Evolutionary conservation across 2,329 filamentous ascomycete genomes (phyloP).

Genomic region (Fusarium nygamai): DNA sequence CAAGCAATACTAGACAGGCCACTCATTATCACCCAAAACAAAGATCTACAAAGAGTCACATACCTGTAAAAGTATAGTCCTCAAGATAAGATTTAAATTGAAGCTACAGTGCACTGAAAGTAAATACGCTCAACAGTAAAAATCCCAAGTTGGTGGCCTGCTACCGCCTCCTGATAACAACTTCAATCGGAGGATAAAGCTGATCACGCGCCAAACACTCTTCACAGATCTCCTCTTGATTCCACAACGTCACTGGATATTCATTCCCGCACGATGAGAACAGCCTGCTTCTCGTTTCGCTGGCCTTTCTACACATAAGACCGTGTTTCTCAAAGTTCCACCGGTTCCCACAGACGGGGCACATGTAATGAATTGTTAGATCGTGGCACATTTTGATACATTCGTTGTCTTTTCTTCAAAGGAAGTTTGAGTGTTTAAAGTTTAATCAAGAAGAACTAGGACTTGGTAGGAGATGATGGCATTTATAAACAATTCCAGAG

Average conservation of each 20-base stretch:
- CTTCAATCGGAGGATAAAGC: background rate
- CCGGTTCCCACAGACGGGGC: background rate
- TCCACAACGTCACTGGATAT: background rate
- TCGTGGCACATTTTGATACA: slow-evolving; percentile 8
- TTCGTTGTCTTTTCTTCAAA: too few species aligned
- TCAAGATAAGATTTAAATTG: accelerated
- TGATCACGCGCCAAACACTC: background rate
- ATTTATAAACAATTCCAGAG: background rate
- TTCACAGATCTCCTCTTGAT: background rate
- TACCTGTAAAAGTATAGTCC: accelerated
- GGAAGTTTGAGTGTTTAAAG: accelerated
- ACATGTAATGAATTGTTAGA: slow-evolving; percentile 11
- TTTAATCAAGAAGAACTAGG: too few species aligned
- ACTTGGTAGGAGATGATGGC: background rate
- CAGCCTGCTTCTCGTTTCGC: background rate
- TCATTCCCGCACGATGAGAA: background rate
- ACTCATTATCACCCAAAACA: too few species aligned
- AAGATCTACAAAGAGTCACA: accelerated
- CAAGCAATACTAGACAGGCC: too few species aligned
- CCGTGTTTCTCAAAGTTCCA: slow-evolving; percentile 15
- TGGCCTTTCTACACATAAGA: background rate
- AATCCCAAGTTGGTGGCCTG: accelerated
- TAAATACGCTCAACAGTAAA: accelerated
- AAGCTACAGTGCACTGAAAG: background rate
- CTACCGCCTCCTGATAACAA: background rate